phyloP scores from a whole-genome alignment of 495 filamentous ascomycete genomes.

The Xylaria castorea region DNA sequence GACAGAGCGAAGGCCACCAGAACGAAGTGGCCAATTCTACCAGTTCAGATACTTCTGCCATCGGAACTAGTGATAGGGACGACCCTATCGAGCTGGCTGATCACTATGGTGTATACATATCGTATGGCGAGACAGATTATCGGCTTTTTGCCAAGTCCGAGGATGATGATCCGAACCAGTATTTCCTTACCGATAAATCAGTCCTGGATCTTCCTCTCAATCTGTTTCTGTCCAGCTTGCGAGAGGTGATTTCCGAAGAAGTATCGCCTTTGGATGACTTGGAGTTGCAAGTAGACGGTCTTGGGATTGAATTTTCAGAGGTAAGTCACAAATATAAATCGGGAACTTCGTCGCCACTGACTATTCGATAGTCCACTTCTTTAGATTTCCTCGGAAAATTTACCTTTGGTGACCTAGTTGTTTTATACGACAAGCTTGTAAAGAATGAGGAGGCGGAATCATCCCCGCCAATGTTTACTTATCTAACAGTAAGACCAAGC shows the following conservation, averaged over 20 bases:
- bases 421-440: conserved; percentile 46
- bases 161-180: conserved; percentile 70
- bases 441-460: conserved; percentile 41
- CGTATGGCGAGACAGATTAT: conserved; percentile 72
- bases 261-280: conserved; percentile 72
- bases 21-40: conserved; percentile 1
- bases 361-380: conserved; percentile 35
- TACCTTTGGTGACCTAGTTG: conserved; percentile 45
- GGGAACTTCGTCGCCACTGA: conserved; percentile 26
- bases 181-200: conserved; percentile 73
- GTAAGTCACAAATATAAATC: conserved; percentile 51
- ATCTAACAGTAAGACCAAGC: conserved; percentile 42
- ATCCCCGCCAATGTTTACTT: conserved; percentile 35
- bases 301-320: conserved; percentile 76
- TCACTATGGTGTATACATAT: conserved; percentile 47
- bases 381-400: conserved; percentile 37
- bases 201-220: conserved; percentile 63
- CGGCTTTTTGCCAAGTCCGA: conserved; percentile 72
- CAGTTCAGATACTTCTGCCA: neutral
- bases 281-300: conserved; percentile 67
- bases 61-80: conserved; percentile 13
- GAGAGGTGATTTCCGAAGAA: conserved; percentile 70
- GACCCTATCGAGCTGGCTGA: conserved; percentile 27
- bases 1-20: conserved; percentile 15
- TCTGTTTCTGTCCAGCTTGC: conserved; percentile 68